Evolutionary conservation across 73 alveolate genomes (phyloP).

Genomic region (Tetrahymena thermophila): DNA sequence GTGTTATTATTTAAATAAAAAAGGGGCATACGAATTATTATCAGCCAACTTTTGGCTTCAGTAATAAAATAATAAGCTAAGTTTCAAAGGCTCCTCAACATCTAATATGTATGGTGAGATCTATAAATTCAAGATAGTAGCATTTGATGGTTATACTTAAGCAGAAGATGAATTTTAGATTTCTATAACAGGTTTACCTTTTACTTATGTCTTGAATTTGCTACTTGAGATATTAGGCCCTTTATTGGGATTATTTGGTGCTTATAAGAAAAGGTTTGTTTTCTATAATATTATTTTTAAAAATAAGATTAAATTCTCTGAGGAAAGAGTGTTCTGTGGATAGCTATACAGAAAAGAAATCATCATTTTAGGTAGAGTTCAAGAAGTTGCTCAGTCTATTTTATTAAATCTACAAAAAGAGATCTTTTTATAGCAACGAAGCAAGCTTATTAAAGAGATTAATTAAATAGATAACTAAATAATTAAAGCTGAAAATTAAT

Average conservation of each 20-base stretch:
- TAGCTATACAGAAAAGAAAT: too few relatives aligned
- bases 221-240: not conserved
- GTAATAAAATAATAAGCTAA: too few relatives aligned
- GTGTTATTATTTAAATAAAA: too few relatives aligned
- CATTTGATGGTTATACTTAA: not conserved
- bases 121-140: not conserved
- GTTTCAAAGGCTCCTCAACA: not conserved
- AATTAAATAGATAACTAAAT: too few relatives aligned
- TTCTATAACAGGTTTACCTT: not conserved
- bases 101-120: not conserved
- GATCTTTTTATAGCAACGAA: not conserved
- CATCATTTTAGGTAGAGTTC: not conserved
- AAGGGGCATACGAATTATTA: not conserved
- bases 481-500: too few relatives aligned
- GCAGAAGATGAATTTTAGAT: not conserved
- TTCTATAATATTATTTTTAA: not conserved
- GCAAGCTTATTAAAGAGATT: not conserved
- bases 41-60: not conserved
- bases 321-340: not conserved
- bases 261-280: not conserved
- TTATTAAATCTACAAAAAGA: not conserved
- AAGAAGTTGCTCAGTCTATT: not conserved
- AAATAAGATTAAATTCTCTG: not conserved
- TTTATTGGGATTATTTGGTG: not conserved
- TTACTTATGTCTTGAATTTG: too few relatives aligned